phyloP scores from a whole-genome alignment of 2,329 filamentous ascomycete genomes.

The Fusarium tupiense region DNA sequence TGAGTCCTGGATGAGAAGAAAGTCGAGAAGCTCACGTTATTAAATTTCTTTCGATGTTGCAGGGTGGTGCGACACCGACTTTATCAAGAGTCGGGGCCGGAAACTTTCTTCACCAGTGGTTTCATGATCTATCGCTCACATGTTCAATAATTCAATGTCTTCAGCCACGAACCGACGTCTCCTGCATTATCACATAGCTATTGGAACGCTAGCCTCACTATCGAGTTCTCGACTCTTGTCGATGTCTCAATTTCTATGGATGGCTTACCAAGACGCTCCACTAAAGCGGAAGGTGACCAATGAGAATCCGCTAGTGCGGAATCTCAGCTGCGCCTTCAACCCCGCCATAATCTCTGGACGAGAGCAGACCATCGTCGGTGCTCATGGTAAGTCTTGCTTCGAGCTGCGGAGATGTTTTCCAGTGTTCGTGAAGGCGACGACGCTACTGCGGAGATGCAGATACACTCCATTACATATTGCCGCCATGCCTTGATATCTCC shows the following conservation, averaged over 20 bases:
- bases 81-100: not conserved
- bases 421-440: no score
- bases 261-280: not conserved
- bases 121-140: not conserved
- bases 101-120: rapidly evolving
- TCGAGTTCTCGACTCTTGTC: not conserved
- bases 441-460: not conserved
- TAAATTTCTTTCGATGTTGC: not conserved
- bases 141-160: not conserved
- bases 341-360: not conserved
- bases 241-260: not conserved
- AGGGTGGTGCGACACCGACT: not conserved
- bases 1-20: no score
- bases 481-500: not conserved
- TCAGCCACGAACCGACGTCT: not conserved
- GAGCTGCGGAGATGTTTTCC: not conserved
- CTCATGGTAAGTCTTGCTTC: not conserved
- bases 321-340: not conserved
- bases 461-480: no score
- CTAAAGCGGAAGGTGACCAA: not conserved
- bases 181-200: not conserved
- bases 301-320: not conserved
- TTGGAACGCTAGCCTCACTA: not conserved
- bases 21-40: not conserved
- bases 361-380: rapidly evolving